Percentiles rank a stretch among this genome's conserved stretches.
Conservation (phyloP, 805 yeast species). For the Candida germanica region DNA sequence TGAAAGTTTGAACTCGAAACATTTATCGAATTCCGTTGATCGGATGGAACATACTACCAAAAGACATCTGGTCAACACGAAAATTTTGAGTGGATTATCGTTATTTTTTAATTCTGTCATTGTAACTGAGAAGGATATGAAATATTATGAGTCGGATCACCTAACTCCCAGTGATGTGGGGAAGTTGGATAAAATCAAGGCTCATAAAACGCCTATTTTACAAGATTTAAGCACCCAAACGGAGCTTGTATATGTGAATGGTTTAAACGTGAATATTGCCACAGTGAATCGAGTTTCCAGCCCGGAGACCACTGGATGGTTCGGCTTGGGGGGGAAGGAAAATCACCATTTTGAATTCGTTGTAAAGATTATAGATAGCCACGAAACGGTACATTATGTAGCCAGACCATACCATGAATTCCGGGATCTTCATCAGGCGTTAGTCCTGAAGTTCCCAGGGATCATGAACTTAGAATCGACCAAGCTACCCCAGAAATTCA, state of each 20-base stretch:
- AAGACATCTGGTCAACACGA: conserved; percentile 61
- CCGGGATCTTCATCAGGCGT: conserved; percentile 47
- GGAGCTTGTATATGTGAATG: conserved; percentile 42
- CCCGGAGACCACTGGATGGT: conserved; percentile 8
- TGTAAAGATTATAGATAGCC: conserved; percentile 36
- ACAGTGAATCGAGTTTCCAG: conserved; percentile 32
- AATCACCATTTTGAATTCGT: conserved; percentile 45
- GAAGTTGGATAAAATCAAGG: conserved; percentile 27
- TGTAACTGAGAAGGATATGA: conserved; percentile 55
- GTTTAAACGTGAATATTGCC: conserved; percentile 60
- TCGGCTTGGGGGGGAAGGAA: conserved; percentile 2
- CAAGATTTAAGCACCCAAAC: conserved; percentile 1
- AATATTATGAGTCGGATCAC: conserved; percentile 39
- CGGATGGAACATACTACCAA: conserved; percentile 64
- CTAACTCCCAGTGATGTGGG: conserved; percentile 36
- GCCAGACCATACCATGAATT: conserved; percentile 70
- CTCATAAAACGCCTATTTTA: conserved; percentile 10
- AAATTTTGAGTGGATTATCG: conserved; percentile 59
- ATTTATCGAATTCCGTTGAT: conserved; percentile 70
- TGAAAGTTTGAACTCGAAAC: conserved; percentile 71
- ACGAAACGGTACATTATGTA: conserved; percentile 39
- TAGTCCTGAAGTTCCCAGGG: conserved; percentile 66
- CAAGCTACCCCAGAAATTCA: conserved; percentile 53
- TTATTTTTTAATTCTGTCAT: conserved; percentile 75
- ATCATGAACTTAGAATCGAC: conserved; percentile 44